Percentiles rank a stretch among this genome's conserved stretches.
These are phyloP conservation scores for Xylaria sp. DNA, from an alignment of 2,329 filamentous ascomycete species.

Conservation along the genomic window DNA sequence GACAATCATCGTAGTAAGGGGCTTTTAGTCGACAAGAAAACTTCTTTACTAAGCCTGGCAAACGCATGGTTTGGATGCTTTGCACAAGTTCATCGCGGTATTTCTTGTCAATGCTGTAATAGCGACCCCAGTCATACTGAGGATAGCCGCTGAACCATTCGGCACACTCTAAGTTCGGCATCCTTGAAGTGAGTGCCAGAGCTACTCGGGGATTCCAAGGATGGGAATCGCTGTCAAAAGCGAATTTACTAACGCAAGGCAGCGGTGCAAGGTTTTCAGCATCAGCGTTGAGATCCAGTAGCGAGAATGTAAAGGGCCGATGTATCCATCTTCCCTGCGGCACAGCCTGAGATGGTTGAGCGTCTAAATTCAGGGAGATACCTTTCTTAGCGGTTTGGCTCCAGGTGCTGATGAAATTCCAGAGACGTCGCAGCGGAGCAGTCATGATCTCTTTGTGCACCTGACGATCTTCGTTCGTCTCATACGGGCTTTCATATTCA, in stretches of 20 bases:
- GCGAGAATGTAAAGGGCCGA: neutral
- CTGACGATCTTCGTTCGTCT: slow-evolving; percentile 1
- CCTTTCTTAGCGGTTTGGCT: neutral
- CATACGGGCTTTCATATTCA: neutral
- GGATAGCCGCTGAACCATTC: neutral
- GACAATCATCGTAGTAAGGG: neutral
- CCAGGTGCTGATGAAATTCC: slow-evolving; percentile 6
- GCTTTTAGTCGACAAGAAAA: neutral
- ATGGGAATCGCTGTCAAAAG: neutral
- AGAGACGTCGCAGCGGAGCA: slow-evolving; percentile 2
- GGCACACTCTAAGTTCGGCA: neutral
- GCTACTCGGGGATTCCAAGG: slow-evolving; percentile 6
- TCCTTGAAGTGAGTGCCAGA: slow-evolving; percentile 1
- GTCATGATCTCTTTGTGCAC: neutral
- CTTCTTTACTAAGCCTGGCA: slow-evolving; percentile 1
- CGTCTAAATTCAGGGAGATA: neutral
- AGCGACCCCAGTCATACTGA: slow-evolving; percentile 7
- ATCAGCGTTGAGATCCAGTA: slow-evolving; percentile 2
- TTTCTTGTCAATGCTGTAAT: slow-evolving; percentile 3
- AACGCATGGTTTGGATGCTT: neutral
- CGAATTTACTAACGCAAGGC: neutral
- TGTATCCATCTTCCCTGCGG: neutral
- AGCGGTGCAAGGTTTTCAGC: neutral
- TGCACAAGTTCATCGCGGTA: slow-evolving; percentile 11
- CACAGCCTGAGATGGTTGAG: too few species aligned